Percentiles rank a stretch among this genome's conserved stretches.
Conservation (phyloP, 2,329 filamentous ascomycete genomes). For the Juglanconis sp. region DNA sequence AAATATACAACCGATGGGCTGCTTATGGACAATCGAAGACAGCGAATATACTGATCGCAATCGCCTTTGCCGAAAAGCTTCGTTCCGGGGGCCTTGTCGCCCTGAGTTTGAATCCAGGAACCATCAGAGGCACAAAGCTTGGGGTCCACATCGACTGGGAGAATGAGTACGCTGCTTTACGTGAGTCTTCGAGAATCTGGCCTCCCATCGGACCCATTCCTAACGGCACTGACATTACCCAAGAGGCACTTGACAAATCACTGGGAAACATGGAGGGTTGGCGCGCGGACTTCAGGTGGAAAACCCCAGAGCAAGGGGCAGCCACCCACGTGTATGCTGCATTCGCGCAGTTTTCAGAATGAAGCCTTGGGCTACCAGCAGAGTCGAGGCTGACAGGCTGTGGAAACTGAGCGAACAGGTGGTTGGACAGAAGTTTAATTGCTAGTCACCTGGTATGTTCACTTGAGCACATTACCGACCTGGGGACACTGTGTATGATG, state of each 20-base stretch:
- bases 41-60: slow-evolving; percentile 26
- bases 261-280: slow-evolving; percentile 11
- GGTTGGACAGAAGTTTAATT: slow-evolving; percentile 16
- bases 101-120: not conserved
- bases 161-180: not conserved
- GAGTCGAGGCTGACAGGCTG: slow-evolving; percentile 34
- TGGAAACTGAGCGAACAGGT: slow-evolving; percentile 35
- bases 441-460: too few relatives aligned
- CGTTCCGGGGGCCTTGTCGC: slow-evolving; percentile 13
- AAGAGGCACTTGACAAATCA: not conserved
- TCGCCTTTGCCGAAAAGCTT: slow-evolving; percentile 19
- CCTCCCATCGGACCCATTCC: too few relatives aligned
- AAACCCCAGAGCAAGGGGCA: not conserved
- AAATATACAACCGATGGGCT: slow-evolving; percentile 16
- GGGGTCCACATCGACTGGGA: not conserved
- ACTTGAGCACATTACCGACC: too few relatives aligned
- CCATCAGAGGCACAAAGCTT: slow-evolving; percentile 1
- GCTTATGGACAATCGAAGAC: slow-evolving; percentile 29
- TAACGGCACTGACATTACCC: too few relatives aligned
- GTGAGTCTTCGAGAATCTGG: not conserved
- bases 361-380: slow-evolving; percentile 22
- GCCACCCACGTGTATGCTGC: slow-evolving; percentile 6
- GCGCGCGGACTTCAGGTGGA: not conserved
- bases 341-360: not conserved
- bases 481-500: too few relatives aligned